Base-by-base conservation (phyloP, 140 eudicot species). In the Flaveria floridana region DNA sequence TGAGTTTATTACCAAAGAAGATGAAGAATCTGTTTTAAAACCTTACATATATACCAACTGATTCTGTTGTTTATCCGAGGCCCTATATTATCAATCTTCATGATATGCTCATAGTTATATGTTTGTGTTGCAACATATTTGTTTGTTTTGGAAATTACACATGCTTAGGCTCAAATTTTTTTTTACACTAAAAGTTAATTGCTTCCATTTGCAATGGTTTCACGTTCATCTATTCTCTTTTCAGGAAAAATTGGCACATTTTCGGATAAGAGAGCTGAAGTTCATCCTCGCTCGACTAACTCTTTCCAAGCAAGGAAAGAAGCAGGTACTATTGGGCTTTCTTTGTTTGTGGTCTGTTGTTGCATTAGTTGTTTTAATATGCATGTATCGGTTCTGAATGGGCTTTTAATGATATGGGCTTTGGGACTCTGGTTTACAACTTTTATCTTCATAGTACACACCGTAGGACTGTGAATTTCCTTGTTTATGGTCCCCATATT, bases 221-320 rank as follows among this genome's bases (percentile, higher is more conserved):
- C n/a, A 73, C 30, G 65, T 47, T 73, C 50, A 41, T 25, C 57
- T 62, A 6, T 48, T 71, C 26, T 78, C 7, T 23, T 57, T 81
- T 52, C 73, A 88, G 99, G 96, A 90, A 70, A 90, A 94, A 80
- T 76, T 90, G 84, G 84, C 92, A 70, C 90, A 88, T 84, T 90
- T 90, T 70, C 86, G 97, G 59, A 90, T 94, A 81, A 90, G 86
- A 81, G 99, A 94, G 86, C 94, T 94, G 73, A 94, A 94, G 85
- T 90, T 82, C 81, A 86, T 94, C 61, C 94, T 94, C 19, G 84
- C 89, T 20, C 90, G 82, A 78, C 82, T 94, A 34, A 95, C 89
- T 52, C 91, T 90, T 52, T 94, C 97, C 47, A 94, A 94, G 86
- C 99, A 94, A 82, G 99, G 99, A 82, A 94, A 91, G 85, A 94